A percentile compares a stretch with the other conserved stretches of the same genome.
phyloP scores from a whole-genome alignment of 75 land plant species.

The Sequoia sempervirens region DNA sequence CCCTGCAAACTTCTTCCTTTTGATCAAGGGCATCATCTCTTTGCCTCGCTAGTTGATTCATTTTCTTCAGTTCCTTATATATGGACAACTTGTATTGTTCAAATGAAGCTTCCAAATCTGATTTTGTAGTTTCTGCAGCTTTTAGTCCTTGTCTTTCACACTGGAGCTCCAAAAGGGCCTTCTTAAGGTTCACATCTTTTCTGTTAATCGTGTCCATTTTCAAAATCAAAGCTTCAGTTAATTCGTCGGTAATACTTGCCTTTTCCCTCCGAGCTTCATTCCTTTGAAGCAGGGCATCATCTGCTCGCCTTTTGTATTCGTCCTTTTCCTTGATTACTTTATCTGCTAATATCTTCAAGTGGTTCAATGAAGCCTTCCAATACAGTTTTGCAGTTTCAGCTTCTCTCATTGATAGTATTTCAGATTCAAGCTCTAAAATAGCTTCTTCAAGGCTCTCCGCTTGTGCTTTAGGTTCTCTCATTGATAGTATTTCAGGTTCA shows the following conservation, averaged over 20 bases:
- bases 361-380: constrained; percentile 25
- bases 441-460: no score
- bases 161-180: neutral
- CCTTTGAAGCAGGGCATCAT: constrained; percentile 36
- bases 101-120: neutral
- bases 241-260: neutral
- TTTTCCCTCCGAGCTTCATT: constrained; percentile 5
- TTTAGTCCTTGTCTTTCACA: neutral
- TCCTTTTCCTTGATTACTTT: constrained; percentile 71
- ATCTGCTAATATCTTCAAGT: constrained; percentile 54
- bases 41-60: constrained; percentile 25
- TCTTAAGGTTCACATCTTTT: neutral
- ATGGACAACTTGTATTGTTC: neutral
- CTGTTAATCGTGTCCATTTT: neutral
- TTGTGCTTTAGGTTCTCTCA: no score
- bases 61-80: neutral
- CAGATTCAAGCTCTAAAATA: no score
- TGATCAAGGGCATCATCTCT: constrained; percentile 40
- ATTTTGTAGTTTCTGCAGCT: neutral
- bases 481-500: no score
- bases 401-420: constrained; percentile 45
- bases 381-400: constrained; percentile 54
- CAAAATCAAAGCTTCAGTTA: neutral
- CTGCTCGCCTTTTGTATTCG: constrained; percentile 31
- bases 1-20: constrained; percentile 48